Conservation (phyloP, 1,284 basidiomycete species). For the Ceratobasidium sp. region DNA sequence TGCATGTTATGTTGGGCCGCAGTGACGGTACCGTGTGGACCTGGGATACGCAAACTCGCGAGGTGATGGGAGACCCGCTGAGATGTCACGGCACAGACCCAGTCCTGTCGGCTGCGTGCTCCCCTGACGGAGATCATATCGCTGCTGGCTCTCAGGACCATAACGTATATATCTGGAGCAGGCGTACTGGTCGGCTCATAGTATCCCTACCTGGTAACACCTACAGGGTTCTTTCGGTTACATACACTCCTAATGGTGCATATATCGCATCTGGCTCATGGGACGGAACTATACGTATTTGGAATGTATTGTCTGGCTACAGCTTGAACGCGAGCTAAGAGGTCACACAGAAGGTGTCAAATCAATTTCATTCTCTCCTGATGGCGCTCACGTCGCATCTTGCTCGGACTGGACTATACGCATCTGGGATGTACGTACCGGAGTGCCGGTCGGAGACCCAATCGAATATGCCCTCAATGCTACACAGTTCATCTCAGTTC, state of each 20-base stretch:
- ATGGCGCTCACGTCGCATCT: not conserved
- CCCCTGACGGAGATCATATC: not conserved
- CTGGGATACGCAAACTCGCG: too few species aligned
- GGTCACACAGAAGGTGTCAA: not conserved
- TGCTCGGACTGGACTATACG: not conserved
- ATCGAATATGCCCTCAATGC: too few species aligned
- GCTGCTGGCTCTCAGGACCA: not conserved
- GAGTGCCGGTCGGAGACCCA: too few species aligned
- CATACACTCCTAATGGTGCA: not conserved
- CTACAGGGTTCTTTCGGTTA: not conserved
- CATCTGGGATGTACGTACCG: not conserved
- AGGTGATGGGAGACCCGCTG: too few species aligned
- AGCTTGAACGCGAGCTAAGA: not conserved
- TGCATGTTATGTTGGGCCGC: too few species aligned
- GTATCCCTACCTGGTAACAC: too few species aligned
- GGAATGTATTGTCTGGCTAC: not conserved
- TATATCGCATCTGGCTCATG: not conserved
- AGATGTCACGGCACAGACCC: too few species aligned
- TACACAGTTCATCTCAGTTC: too few species aligned
- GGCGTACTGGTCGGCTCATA: too few species aligned
- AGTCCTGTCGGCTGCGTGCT: not conserved
- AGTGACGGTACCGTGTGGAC: too few species aligned
- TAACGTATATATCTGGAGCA: too few species aligned
- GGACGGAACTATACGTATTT: not conserved
- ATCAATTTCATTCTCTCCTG: not conserved